Percentiles rank a stretch among this genome's conserved stretches.
phyloP scores from a whole-genome alignment of 495 filamentous ascomycete species.

The Choiromyces venosus region DNA sequence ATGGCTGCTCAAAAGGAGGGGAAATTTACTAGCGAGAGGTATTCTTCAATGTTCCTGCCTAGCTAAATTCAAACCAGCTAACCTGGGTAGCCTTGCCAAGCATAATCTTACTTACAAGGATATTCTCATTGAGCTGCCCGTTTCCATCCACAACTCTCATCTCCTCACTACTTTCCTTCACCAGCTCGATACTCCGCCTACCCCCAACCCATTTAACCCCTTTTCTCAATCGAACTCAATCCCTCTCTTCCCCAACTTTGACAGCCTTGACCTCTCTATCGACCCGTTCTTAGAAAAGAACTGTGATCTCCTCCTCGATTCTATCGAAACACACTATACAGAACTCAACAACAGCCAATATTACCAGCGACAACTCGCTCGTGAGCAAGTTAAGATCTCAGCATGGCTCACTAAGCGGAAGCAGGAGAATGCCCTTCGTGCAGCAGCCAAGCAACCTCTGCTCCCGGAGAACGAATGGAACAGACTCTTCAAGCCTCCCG shows the following conservation, averaged over 20 bases:
- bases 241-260: slow-evolving; percentile 78
- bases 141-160: slow-evolving; percentile 92
- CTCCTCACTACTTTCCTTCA: slow-evolving; percentile 92
- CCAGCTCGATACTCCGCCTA: slow-evolving; percentile 60
- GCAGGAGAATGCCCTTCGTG: slow-evolving; percentile 79
- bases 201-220: slow-evolving; percentile 57
- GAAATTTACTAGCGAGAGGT: slow-evolving; percentile 84
- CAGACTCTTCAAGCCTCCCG: slow-evolving; percentile 90
- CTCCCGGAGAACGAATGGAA: slow-evolving; percentile 98
- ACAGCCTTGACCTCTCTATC: slow-evolving; percentile 80
- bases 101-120: slow-evolving; percentile 89
- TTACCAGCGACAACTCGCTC: slow-evolving; percentile 89
- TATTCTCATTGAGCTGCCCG: slow-evolving; percentile 85
- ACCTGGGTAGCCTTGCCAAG: slow-evolving; percentile 66
- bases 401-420: slow-evolving; percentile 94
- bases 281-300: slow-evolving; percentile 99
- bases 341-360: slow-evolving; percentile 99
- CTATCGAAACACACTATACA: slow-evolving; percentile 94
- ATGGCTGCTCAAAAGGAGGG: slow-evolving; percentile 90
- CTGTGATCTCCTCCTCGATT: slow-evolving; percentile 88
- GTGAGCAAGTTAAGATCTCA: slow-evolving; percentile 93
- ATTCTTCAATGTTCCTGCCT: slow-evolving; percentile 33
- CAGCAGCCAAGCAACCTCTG: slow-evolving; percentile 76
- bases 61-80: background rate
- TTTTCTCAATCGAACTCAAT: slow-evolving; percentile 68